Evolutionary conservation across 1,139 yeast genomes (phyloP).

Genomic region (Pichia sp.): DNA sequence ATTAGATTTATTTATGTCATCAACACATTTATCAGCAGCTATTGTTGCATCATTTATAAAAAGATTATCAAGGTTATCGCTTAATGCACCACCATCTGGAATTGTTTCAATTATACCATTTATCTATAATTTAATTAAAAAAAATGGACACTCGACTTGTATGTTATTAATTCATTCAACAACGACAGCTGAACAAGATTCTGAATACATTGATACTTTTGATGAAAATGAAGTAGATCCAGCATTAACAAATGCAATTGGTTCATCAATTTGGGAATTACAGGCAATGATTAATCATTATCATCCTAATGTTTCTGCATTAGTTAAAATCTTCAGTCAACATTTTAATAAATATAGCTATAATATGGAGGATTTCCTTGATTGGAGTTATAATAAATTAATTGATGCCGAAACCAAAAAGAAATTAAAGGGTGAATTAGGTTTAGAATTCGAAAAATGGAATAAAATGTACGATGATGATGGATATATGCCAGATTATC

Average conservation of each 20-base stretch:
- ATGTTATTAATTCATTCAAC: slow-evolving; percentile 77
- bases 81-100: slow-evolving; percentile 87
- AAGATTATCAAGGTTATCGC: slow-evolving; percentile 64
- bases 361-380: slow-evolving; percentile 89
- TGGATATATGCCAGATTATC: slow-evolving; percentile 21
- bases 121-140: slow-evolving; percentile 77
- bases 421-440: slow-evolving; percentile 63
- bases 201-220: slow-evolving; percentile 55
- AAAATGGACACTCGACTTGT: slow-evolving; percentile 76
- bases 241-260: slow-evolving; percentile 67
- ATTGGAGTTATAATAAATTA: slow-evolving; percentile 77
- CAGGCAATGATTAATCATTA: slow-evolving; percentile 74
- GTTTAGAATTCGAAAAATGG: slow-evolving; percentile 71
- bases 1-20: slow-evolving; percentile 76
- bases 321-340: slow-evolving; percentile 82
- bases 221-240: slow-evolving; percentile 64
- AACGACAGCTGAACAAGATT: slow-evolving; percentile 25
- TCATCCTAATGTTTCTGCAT: slow-evolving; percentile 91
- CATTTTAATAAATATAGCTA: slow-evolving; percentile 86
- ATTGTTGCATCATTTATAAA: slow-evolving; percentile 88
- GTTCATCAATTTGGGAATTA: slow-evolving; percentile 88
- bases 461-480: slow-evolving; percentile 34
- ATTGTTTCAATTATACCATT: slow-evolving; percentile 86
- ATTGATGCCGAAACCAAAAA: slow-evolving; percentile 70
- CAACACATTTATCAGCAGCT: slow-evolving; percentile 81